phyloP scores from a whole-genome alignment of 2,329 filamentous ascomycete genomes.

The Cladosporium phlei region DNA sequence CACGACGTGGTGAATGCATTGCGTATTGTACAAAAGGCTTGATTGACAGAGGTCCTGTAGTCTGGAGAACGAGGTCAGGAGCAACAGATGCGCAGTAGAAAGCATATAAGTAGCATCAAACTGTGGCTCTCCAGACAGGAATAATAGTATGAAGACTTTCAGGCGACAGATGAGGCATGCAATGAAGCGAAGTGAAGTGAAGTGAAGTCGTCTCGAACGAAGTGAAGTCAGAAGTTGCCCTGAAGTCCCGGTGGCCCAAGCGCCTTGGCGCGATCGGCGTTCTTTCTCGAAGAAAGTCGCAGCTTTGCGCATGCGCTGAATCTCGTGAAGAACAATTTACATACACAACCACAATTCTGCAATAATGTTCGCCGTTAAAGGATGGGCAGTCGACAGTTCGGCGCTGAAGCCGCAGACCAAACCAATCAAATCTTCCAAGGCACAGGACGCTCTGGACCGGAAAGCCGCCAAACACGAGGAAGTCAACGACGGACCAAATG shows the following conservation, averaged over 20 bases:
- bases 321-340: neutral
- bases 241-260: too few species aligned
- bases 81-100: too few species aligned
- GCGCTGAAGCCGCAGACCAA: conserved; percentile 66
- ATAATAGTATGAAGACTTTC: too few species aligned
- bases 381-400: conserved; percentile 77
- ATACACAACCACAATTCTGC: neutral
- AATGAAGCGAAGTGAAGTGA: neutral
- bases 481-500: conserved; percentile 29
- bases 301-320: conserved; percentile 8
- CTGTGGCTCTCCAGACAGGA: too few species aligned
- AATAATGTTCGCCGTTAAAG: conserved; percentile 84
- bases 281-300: conserved; percentile 9
- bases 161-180: neutral
- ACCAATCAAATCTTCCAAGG: conserved; percentile 30
- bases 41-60: too few species aligned
- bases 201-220: neutral
- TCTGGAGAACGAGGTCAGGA: too few species aligned
- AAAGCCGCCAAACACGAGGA: conserved; percentile 54
- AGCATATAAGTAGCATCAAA: too few species aligned
- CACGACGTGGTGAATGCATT: too few species aligned
- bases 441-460: conserved; percentile 21
- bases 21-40: too few species aligned
- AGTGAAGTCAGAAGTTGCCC: too few species aligned
- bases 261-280: conserved; percentile 4